Conservation (phyloP, 139 green algal genomes). For the Tetratostichococcus sp. region DNA sequence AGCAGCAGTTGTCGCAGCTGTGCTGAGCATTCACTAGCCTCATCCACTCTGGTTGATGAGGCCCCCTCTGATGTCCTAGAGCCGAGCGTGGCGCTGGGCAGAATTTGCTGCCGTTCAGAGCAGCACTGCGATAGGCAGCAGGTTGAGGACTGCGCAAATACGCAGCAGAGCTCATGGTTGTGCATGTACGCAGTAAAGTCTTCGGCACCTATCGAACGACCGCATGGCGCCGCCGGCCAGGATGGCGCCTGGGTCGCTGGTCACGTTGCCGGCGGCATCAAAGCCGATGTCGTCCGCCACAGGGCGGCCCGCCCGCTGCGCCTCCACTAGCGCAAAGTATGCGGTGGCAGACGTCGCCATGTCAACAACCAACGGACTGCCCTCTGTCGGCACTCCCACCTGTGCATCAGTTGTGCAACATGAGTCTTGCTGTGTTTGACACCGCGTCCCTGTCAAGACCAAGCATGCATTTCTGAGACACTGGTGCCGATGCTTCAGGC, state of each 20-base stretch:
- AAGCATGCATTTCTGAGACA: no score
- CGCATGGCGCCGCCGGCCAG: conserved; percentile 63
- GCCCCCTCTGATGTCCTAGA: no score
- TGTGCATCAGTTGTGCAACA: conserved; percentile 18
- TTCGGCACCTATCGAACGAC: conserved; percentile 67
- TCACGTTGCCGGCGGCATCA: conserved; percentile 49
- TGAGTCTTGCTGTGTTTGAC: not conserved
- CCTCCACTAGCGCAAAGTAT: conserved; percentile 62
- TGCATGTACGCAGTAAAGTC: no score
- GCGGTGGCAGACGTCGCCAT: conserved; percentile 55
- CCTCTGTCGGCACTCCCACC: conserved; percentile 3
- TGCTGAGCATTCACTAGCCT: no score
- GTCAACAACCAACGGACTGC: conserved; percentile 53
- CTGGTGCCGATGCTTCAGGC: no score
- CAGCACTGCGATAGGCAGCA: no score
- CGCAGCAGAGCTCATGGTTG: no score
- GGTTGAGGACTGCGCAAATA: no score
- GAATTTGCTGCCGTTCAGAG: no score
- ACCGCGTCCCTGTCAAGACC: no score
- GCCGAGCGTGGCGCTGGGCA: no score
- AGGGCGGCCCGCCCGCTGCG: conserved; percentile 49
- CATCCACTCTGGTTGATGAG: no score
- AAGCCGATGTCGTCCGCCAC: conserved; percentile 60
- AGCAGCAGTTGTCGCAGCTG: not conserved
- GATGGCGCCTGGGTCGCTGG: conserved; percentile 61